phyloP scores from a whole-genome alignment of 2,329 filamentous ascomycete species.

The Monilinia vaccinii-corymbosi region DNA sequence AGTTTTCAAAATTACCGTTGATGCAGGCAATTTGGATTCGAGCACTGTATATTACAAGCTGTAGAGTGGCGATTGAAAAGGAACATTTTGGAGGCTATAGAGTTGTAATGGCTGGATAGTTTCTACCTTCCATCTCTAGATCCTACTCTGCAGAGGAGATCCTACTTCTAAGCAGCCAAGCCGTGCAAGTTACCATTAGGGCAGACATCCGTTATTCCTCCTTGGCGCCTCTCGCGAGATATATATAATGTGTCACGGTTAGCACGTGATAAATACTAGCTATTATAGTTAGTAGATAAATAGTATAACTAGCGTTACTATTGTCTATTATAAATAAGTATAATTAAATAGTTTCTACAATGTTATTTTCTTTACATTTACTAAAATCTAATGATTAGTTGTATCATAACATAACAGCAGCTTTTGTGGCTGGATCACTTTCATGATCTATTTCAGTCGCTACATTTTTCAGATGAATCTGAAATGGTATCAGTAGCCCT shows the following conservation, averaged over 20 bases:
- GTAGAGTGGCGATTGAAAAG: neutral
- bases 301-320: too few relatives aligned
- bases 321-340: too few relatives aligned
- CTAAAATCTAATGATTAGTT: too few relatives aligned
- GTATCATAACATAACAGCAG: too few relatives aligned
- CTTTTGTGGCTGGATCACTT: neutral
- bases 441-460: neutral
- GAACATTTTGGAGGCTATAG: neutral
- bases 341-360: too few relatives aligned
- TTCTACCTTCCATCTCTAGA: neutral
- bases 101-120: neutral
- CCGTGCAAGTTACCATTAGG: neutral
- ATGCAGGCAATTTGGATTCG: too few relatives aligned
- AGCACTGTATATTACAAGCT: too few relatives aligned
- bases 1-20: too few relatives aligned
- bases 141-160: neutral
- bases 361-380: too few relatives aligned
- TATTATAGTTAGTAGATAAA: too few relatives aligned
- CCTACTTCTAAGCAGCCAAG: neutral
- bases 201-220: neutral
- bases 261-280: too few relatives aligned
- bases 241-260: too few relatives aligned
- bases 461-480: neutral
- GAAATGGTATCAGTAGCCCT: neutral
- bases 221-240: neutral